These are phyloP conservation scores for Blastobotrys elegans DNA, from an alignment of 1,139 yeast genomes.

Conservation along the genomic window DNA sequence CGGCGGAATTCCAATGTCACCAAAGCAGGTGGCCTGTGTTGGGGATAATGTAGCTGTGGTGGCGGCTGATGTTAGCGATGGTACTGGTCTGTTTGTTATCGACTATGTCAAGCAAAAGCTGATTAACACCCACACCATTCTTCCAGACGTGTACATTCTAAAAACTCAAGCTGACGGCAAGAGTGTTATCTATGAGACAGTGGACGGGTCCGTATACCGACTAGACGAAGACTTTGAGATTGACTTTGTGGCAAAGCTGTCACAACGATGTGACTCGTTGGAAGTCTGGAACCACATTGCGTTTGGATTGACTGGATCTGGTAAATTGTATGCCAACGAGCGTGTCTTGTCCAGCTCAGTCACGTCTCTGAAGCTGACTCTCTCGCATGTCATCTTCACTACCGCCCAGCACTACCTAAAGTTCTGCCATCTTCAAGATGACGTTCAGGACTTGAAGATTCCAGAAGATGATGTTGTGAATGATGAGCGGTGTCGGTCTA, in stretches of 20 bases:
- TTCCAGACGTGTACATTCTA: slow-evolving; percentile 50
- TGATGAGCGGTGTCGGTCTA: slow-evolving; percentile 82
- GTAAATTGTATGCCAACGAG: slow-evolving; percentile 66
- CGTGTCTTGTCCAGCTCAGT: slow-evolving; percentile 67
- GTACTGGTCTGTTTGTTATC: slow-evolving; percentile 9
- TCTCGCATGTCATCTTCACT: slow-evolving; percentile 70
- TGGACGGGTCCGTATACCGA: slow-evolving; percentile 56
- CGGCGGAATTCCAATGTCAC: slow-evolving; percentile 23
- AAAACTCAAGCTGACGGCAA: slow-evolving; percentile 54
- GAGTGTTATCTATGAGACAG: slow-evolving; percentile 52
- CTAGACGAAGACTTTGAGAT: slow-evolving; percentile 29
- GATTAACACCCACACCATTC: slow-evolving; percentile 25
- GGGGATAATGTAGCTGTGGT: slow-evolving; percentile 49
- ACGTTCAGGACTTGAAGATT: slow-evolving; percentile 30
- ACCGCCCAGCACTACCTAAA: slow-evolving; percentile 84
- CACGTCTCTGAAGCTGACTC: slow-evolving; percentile 75
- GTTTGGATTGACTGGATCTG: slow-evolving; percentile 64
- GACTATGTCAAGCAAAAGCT: slow-evolving; percentile 4
- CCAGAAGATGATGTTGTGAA: slow-evolving; percentile 35
- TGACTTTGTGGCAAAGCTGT: slow-evolving; percentile 47
- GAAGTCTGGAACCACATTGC: slow-evolving; percentile 40
- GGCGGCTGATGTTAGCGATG: slow-evolving; percentile 43
- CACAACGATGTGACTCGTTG: slow-evolving; percentile 64
- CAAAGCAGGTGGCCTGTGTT: slow-evolving; percentile 61
- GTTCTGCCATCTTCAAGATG: slow-evolving; percentile 64